Percentiles rank a stretch among this genome's conserved stretches.
Conservation (phyloP, 345 rosid genomes). For the Bruguiera parviflora region DNA sequence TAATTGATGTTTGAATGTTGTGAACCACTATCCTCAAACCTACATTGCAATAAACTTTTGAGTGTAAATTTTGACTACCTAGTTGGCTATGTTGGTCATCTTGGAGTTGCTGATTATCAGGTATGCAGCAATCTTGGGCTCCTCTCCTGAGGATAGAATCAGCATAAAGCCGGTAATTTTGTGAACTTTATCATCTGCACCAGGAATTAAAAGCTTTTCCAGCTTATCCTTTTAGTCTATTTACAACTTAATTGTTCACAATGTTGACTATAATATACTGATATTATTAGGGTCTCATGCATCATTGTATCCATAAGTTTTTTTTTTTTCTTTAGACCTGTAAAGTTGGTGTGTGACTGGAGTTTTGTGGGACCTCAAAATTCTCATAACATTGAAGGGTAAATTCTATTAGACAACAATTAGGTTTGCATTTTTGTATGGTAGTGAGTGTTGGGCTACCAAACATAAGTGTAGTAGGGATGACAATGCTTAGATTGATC, state of each 20-base stretch:
- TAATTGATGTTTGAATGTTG: neutral
- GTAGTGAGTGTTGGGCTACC: too few species aligned
- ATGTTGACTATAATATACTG: neutral
- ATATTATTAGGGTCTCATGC: neutral
- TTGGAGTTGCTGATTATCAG: slow-evolving; percentile 35
- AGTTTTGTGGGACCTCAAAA: too few species aligned
- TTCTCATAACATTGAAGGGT: too few species aligned
- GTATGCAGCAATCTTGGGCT: slow-evolving; percentile 84
- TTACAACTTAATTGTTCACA: neutral
- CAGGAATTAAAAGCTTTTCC: neutral
- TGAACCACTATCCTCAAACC: neutral
- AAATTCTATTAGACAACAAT: too few species aligned
- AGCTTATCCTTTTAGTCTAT: neutral
- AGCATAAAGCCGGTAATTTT: slow-evolving; percentile 56
- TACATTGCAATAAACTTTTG: neutral
- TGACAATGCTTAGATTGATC: too few species aligned
- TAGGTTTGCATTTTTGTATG: too few species aligned
- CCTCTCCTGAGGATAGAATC: slow-evolving; percentile 49
- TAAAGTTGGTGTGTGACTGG: neutral
- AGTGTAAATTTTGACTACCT: neutral
- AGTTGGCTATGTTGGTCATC: slow-evolving; percentile 2
- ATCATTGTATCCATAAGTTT: neutral
- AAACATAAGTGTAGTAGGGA: too few species aligned
- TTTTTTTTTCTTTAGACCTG: neutral
- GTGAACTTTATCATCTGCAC: neutral